These are phyloP conservation scores for Penicillium taxi DNA, from an alignment of 495 filamentous ascomycete genomes.

Conservation along the genomic window DNA sequence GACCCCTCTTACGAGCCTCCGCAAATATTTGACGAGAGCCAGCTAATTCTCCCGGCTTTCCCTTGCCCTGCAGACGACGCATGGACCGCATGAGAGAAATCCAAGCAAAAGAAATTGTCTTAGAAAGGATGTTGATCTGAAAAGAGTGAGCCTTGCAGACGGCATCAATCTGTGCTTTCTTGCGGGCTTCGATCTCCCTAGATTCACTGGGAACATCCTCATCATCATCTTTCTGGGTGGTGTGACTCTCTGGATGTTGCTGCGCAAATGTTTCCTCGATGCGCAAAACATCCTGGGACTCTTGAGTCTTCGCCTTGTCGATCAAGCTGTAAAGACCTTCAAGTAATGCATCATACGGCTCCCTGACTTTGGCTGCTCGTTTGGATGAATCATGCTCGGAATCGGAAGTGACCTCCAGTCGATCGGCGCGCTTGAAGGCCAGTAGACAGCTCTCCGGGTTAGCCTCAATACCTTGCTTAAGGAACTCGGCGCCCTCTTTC, in stretches of 20 bases:
- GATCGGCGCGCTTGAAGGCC: constrained; percentile 81
- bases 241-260: constrained; percentile 33
- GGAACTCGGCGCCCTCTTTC: constrained; percentile 64
- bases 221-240: constrained; percentile 50
- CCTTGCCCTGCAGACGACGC: constrained; percentile 90
- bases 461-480: constrained; percentile 71
- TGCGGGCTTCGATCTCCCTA: constrained; percentile 45
- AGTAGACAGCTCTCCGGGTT: constrained; percentile 91
- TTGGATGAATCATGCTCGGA: constrained; percentile 60
- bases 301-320: constrained; percentile 62
- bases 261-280: constrained; percentile 54
- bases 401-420: constrained; percentile 63
- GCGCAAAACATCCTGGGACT: constrained; percentile 60
- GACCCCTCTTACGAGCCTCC: constrained; percentile 76
- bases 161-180: constrained; percentile 58
- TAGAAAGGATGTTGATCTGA: constrained; percentile 64
- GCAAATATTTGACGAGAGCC: constrained; percentile 80
- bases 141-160: constrained; percentile 61
- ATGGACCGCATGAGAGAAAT: constrained; percentile 89
- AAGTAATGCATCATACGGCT: constrained; percentile 74
- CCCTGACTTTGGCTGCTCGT: constrained; percentile 66
- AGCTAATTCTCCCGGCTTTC: constrained; percentile 57
- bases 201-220: constrained; percentile 51
- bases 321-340: constrained; percentile 77
- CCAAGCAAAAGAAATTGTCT: constrained; percentile 83